These are phyloP conservation scores for Aspergillus oerlinghausenensis DNA, from an alignment of 2,329 filamentous ascomycete species.

Conservation along the genomic window DNA sequence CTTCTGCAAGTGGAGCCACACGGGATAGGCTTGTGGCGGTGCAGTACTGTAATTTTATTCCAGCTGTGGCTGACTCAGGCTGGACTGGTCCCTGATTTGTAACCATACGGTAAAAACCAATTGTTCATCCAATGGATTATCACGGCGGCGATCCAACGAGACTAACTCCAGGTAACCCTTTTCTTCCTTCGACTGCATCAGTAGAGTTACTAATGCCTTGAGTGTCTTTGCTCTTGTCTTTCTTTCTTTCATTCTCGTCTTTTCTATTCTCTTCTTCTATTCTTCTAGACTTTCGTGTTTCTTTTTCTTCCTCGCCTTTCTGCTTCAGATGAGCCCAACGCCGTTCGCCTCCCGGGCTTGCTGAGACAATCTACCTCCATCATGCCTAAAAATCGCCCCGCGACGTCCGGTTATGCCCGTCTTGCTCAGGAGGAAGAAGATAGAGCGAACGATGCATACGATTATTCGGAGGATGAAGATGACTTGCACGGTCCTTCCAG, in stretches of 20 bases:
- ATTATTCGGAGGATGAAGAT: constrained; percentile 68
- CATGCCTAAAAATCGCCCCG: constrained; percentile 65
- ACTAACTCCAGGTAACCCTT: not conserved
- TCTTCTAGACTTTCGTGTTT: not conserved
- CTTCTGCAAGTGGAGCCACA: constrained; percentile 13
- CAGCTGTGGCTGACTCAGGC: not conserved
- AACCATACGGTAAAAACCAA: not conserved
- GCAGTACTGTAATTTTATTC: constrained; percentile 9
- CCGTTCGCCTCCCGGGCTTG: constrained; percentile 7
- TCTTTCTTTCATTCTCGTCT: not conserved
- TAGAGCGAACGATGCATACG: constrained; percentile 45
- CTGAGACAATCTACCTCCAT: constrained; percentile 25
- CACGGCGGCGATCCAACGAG: not conserved
- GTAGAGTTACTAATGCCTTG: constrained; percentile 5
- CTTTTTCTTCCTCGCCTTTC: not conserved
- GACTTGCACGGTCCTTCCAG: constrained; percentile 51
- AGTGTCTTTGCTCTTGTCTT: constrained; percentile 9
- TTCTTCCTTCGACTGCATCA: not conserved
- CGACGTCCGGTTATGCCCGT: constrained; percentile 78
- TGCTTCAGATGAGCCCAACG: not conserved
- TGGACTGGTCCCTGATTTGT: not conserved
- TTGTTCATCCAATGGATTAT: not conserved
- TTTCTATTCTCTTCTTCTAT: not conserved
- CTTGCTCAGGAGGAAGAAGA: constrained; percentile 73
- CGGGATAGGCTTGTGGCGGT: constrained; percentile 16